Evolutionary conservation across 805 yeast species (phyloP).

Genomic region (Saccharomyces kudriavzevii): DNA sequence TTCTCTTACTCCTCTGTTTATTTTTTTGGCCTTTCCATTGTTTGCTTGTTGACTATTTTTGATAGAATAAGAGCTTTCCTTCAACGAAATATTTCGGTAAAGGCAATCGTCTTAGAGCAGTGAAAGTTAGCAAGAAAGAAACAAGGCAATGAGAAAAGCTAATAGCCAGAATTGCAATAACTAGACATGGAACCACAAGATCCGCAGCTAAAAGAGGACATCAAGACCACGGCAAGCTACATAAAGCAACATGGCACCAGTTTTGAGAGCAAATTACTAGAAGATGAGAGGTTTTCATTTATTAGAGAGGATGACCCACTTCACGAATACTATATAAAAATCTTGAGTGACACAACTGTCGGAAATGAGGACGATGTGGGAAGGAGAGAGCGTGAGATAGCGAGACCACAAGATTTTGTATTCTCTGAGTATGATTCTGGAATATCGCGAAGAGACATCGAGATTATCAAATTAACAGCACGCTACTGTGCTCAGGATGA

Average conservation of each 20-base stretch:
- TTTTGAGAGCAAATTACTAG: slow-evolving; percentile 55
- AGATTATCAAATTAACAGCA: slow-evolving; percentile 66
- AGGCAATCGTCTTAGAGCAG: background rate
- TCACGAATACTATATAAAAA: slow-evolving; percentile 42
- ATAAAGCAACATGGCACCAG: slow-evolving; percentile 59
- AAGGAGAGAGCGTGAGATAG: slow-evolving; percentile 30
- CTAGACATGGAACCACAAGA: slow-evolving; percentile 44
- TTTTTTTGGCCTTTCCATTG: background rate
- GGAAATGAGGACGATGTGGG: background rate
- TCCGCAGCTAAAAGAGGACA: slow-evolving; percentile 37
- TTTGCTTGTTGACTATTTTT: background rate
- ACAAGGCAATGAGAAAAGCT: slow-evolving; percentile 31
- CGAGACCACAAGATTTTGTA: slow-evolving; percentile 20
- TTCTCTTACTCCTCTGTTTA: background rate
- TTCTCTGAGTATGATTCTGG: slow-evolving; percentile 25
- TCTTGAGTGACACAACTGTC: background rate
- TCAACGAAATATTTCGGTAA: background rate
- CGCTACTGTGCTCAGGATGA: slow-evolving; percentile 24
- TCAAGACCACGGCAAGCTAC: slow-evolving; percentile 66
- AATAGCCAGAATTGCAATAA: background rate
- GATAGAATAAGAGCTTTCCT: background rate
- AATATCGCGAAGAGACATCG: slow-evolving; percentile 56
- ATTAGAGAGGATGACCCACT: slow-evolving; percentile 46
- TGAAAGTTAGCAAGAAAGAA: slow-evolving; percentile 16
- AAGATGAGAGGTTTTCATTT: slow-evolving; percentile 55